Percentiles rank a stretch among this genome's conserved stretches.
Evolutionary conservation across 257 asterid species (phyloP).

Genomic region (Solanum verrucosum): DNA sequence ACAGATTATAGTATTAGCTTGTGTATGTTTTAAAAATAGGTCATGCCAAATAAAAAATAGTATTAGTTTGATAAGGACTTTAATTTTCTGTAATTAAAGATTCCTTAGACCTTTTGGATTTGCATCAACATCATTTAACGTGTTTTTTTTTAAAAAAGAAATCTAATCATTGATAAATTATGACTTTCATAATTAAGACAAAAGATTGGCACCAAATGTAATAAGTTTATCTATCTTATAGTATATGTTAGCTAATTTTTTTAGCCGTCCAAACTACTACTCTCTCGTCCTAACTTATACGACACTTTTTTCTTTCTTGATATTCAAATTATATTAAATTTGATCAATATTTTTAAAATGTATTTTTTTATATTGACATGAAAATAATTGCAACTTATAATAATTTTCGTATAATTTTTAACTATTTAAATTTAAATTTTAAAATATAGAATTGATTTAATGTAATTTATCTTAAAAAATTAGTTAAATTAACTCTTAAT

Average conservation of each 20-base stretch:
- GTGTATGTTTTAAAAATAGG: neutral
- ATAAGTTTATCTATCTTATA: neutral
- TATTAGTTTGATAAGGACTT: neutral
- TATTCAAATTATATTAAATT: neutral
- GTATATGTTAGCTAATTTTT: neutral
- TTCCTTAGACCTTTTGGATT: neutral
- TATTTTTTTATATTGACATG: neutral
- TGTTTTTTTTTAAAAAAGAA: neutral
- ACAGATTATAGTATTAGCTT: neutral
- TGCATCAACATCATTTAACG: neutral
- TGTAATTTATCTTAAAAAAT: neutral
- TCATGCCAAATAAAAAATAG: neutral
- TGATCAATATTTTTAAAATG: neutral
- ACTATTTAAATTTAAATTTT: neutral
- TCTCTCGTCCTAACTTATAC: neutral
- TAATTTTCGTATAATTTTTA: neutral
- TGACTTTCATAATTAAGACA: neutral
- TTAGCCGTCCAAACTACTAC: neutral
- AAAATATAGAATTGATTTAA: neutral
- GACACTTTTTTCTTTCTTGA: neutral
- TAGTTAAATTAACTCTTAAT: neutral
- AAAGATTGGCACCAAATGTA: neutral
- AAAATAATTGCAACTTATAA: neutral
- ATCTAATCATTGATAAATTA: neutral
- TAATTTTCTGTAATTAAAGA: neutral